A percentile compares a stretch with the other conserved stretches of the same genome.
phyloP scores from a whole-genome alignment of 768 basidiomycete species.

The Tephrocybe sp. region DNA sequence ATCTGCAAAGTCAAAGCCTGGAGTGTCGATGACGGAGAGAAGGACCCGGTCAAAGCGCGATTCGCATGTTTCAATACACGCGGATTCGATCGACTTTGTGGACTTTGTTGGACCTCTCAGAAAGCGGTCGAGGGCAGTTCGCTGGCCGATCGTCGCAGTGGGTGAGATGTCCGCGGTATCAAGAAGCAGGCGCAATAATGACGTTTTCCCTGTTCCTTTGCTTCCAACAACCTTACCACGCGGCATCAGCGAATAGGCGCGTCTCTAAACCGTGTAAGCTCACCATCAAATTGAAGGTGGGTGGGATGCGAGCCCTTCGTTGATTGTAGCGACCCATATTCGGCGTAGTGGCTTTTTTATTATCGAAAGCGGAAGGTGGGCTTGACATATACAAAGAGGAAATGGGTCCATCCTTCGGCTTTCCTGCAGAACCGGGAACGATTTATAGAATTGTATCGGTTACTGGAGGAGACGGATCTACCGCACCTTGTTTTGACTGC shows the following conservation, averaged over 20 bases:
- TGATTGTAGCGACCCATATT: constrained; percentile 52
- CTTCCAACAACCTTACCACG: constrained; percentile 69
- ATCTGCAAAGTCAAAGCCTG: constrained; percentile 73
- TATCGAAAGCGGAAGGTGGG: constrained; percentile 63
- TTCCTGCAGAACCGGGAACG: constrained; percentile 57
- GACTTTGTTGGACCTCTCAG: constrained; percentile 56
- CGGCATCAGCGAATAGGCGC: background rate
- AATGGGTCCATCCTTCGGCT: constrained; percentile 48
- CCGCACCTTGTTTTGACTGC: constrained; percentile 58
- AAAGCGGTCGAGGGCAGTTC: constrained; percentile 60
- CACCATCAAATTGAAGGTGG: constrained; percentile 88
- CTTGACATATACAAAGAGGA: constrained; percentile 68
- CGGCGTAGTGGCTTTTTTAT: constrained; percentile 41
- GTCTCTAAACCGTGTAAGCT: constrained; percentile 12
- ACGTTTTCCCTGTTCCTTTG: constrained; percentile 83
- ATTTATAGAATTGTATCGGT: constrained; percentile 81
- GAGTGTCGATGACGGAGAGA: constrained; percentile 83
- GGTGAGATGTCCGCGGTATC: constrained; percentile 85
- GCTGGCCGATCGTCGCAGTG: constrained; percentile 72
- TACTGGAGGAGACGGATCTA: constrained; percentile 57
- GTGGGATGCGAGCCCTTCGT: constrained; percentile 61
- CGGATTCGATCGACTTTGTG: constrained; percentile 63
- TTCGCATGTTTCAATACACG: constrained; percentile 80
- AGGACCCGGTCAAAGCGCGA: constrained; percentile 76
- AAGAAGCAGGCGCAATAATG: constrained; percentile 72